Base-by-base conservation (phyloP, 2,329 filamentous ascomycete species). In the Trichophyton mentagrophytes region DNA sequence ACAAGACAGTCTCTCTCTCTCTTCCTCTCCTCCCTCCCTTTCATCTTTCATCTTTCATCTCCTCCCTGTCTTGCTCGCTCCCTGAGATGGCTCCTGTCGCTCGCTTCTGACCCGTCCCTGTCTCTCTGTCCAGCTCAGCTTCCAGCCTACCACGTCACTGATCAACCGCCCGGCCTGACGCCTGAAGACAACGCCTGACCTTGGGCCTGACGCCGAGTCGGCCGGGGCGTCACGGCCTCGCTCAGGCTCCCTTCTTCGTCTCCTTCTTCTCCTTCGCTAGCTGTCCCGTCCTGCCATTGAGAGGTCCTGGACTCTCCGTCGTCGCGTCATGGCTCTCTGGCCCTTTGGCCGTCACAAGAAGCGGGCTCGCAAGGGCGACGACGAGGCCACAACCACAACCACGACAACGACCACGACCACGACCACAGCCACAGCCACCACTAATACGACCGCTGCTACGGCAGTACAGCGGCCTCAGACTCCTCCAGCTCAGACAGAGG, bases 341-440 rank as follows among this genome's bases (percentile, higher is more conserved):
- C 88, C 86, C 64, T 95, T 95, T 74, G 81, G 85, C 74, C 85
- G 86, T 69, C 86, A 81, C 76, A 85, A 82, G 75, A 85, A 84
- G 74, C 85, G 85, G 74, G 83, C 83, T 72, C 81, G 79, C 67
- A 74, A 81, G 66, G 80, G 80, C 68, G 73, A 79, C 69, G 79
- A 84, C 70, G 76, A 76, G 65, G 49, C 57, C 15, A 13, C 40
- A 15, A 20, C 53, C 22, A 25, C 46, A 20, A 49, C 46, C 46
- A 49, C 44, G 2, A n/a, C 22, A 15, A 11, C 47, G 13, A 2
- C 47, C 2, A n/a, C 47, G 9, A 13, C 47, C 25, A 13, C 17
- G 17, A 17, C 47, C 17, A 17, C 22, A 57, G 30, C 30, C 30
- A 9, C 30, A 6, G 5, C 30, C 30, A 7, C 30, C 30, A 1